phyloP scores from a whole-genome alignment of 108 stramenopile genomes.

The Hondaea fermentalgiana region DNA sequence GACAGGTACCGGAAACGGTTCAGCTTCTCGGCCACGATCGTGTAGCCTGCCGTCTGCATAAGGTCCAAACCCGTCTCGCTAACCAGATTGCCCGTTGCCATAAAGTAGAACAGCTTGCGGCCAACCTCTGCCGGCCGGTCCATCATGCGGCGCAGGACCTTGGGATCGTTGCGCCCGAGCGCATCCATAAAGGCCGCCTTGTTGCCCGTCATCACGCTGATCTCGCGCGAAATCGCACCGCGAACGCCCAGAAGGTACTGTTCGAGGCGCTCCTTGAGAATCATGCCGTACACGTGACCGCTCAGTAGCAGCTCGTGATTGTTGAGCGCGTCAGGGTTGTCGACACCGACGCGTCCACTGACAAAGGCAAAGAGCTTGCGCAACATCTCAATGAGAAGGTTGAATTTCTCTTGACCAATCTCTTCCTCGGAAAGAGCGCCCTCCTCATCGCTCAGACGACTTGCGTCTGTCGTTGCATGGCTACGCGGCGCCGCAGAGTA shows the following conservation, averaged over 20 bases:
- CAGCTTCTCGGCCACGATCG: constrained; percentile 91
- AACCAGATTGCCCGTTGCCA: constrained; percentile 89
- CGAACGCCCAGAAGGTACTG: constrained; percentile 64
- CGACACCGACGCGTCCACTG: constrained; percentile 78
- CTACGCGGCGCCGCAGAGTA: not conserved
- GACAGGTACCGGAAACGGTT: constrained; percentile 88
- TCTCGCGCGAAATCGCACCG: constrained; percentile 65
- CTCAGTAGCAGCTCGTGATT: constrained; percentile 89
- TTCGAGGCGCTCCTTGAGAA: constrained; percentile 90
- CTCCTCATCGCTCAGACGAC: not conserved
- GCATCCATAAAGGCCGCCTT: constrained; percentile 38
- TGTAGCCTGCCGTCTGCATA: constrained; percentile 95
- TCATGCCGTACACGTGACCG: constrained; percentile 74
- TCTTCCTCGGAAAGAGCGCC: constrained; percentile 33
- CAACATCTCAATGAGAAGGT: constrained; percentile 70
- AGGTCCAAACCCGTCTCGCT: constrained; percentile 85
- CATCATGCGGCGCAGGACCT: constrained; percentile 17
- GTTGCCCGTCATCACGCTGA: not conserved
- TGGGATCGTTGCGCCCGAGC: constrained; percentile 7
- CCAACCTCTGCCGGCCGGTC: constrained; percentile 32
- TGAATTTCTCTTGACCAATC: constrained; percentile 77
- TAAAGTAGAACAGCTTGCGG: constrained; percentile 71
- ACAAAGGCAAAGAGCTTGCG: constrained; percentile 89
- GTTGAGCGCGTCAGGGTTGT: constrained; percentile 87
- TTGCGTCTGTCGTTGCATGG: no score